phyloP scores from a whole-genome alignment of 2,329 filamentous ascomycete genomes.

The Alternaria novae-zelandiae region DNA sequence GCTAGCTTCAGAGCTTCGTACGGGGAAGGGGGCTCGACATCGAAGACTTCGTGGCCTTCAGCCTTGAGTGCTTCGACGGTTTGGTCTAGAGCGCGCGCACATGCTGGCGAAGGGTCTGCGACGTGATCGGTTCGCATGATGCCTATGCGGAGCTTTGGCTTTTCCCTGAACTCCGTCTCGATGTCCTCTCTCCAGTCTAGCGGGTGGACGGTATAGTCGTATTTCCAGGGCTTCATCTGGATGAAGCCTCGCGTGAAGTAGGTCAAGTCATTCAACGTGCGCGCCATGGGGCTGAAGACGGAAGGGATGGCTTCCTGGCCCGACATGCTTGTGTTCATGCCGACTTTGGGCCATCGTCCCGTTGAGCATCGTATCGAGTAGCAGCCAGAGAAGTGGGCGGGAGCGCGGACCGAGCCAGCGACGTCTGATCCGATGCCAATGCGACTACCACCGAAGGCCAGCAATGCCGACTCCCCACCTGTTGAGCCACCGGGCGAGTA shows the following conservation, averaged over 20 bases:
- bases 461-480: constrained; percentile 80
- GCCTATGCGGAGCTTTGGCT: constrained; percentile 73
- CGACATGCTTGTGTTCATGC: constrained; percentile 85
- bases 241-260: constrained; percentile 85
- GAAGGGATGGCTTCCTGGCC: constrained; percentile 89
- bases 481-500: constrained; percentile 92
- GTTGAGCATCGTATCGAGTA: constrained; percentile 88
- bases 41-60: constrained; percentile 76
- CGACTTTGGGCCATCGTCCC: constrained; percentile 86
- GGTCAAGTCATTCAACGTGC: constrained; percentile 79
- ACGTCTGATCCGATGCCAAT: constrained; percentile 93
- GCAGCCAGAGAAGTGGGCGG: constrained; percentile 88
- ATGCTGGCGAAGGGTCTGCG: constrained; percentile 85
- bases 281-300: constrained; percentile 91
- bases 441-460: constrained; percentile 80
- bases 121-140: constrained; percentile 81
- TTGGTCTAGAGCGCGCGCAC: constrained; percentile 74
- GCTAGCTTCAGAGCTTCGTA: constrained; percentile 79
- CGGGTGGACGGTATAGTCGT: constrained; percentile 85
- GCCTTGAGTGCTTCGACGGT: constrained; percentile 71
- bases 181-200: constrained; percentile 75
- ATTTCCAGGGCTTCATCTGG: constrained; percentile 84
- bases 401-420: constrained; percentile 83
- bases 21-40: constrained; percentile 69
- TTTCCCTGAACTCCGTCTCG: constrained; percentile 65